Percentiles rank a stretch among this genome's conserved stretches.
phyloP scores from a whole-genome alignment of 2,329 filamentous ascomycete species.

The Ramularia endophylla region DNA sequence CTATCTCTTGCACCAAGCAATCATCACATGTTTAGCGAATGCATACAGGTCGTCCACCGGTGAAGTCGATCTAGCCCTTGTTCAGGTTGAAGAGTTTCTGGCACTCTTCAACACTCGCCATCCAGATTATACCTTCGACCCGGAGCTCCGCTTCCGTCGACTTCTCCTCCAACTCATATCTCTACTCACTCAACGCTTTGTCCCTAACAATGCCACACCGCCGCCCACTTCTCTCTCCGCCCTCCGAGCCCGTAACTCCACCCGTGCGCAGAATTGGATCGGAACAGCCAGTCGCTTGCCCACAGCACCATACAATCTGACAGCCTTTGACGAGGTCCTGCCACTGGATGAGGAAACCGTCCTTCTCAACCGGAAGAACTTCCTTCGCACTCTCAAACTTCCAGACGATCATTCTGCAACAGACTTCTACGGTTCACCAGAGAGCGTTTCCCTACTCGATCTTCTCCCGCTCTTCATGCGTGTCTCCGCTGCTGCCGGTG shows the following conservation, averaged over 20 bases:
- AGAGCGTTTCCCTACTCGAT: constrained; percentile 32
- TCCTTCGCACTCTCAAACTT: too few relatives aligned
- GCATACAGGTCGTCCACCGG: constrained; percentile 5
- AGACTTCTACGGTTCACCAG: constrained; percentile 32
- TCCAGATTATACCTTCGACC: constrained; percentile 29
- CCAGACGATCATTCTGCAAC: constrained; percentile 19
- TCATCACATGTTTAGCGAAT: constrained; percentile 35
- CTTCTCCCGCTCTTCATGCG: constrained; percentile 45
- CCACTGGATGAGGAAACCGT: constrained; percentile 10
- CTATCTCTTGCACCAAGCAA: constrained; percentile 47
- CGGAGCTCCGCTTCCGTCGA: constrained; percentile 43
- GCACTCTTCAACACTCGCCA: constrained; percentile 38
- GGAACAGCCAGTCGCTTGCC: constrained; percentile 16
- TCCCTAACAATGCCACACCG: constrained; percentile 34
- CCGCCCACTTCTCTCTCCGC: constrained; percentile 30
- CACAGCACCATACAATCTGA: constrained; percentile 6
- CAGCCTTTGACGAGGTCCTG: constrained; percentile 13
- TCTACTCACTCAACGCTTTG: constrained; percentile 40
- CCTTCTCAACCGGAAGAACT: constrained; percentile 4
- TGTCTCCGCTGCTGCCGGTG: constrained; percentile 37
- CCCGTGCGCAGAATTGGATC: constrained; percentile 29
- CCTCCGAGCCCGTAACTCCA: constrained; percentile 33
- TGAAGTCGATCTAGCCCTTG: constrained; percentile 11
- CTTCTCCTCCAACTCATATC: constrained; percentile 44
- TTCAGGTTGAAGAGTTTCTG: constrained; percentile 37